Evolutionary conservation across 2,329 filamentous ascomycete species (phyloP).

Genomic region (Epichloe sibirici): DNA sequence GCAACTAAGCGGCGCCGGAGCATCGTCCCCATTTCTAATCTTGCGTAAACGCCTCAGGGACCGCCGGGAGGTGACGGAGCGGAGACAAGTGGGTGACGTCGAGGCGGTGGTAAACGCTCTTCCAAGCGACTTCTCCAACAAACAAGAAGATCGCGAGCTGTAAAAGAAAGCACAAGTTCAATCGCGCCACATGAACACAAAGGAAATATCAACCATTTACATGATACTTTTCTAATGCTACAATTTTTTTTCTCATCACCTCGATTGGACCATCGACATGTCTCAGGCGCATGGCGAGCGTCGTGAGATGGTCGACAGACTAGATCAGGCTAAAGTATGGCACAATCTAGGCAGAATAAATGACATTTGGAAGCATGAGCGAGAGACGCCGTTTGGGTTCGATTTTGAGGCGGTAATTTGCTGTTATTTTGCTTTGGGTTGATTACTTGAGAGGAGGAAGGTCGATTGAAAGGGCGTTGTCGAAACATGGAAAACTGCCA

Average conservation of each 20-base stretch:
- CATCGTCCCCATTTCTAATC: slow-evolving; percentile 21
- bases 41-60: slow-evolving; percentile 56
- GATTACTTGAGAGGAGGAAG: not conserved
- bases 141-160: slow-evolving; percentile 22
- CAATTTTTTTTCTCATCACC: not conserved
- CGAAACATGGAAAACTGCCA: not conserved
- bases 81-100: slow-evolving; percentile 82
- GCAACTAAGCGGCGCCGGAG: slow-evolving; percentile 47
- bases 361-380: not conserved
- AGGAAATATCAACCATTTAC: not conserved
- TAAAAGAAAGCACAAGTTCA: slow-evolving; percentile 11
- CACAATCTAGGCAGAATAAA: not conserved
- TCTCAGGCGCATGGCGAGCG: not conserved
- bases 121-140: slow-evolving; percentile 18
- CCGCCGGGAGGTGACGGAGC: slow-evolving; percentile 62
- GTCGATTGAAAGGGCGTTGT: not conserved
- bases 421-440: not conserved
- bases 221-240: not conserved
- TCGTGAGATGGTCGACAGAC: not conserved
- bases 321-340: not conserved
- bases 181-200: not conserved
- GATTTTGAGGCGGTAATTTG: not conserved
- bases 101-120: slow-evolving; percentile 57
- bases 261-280: not conserved
- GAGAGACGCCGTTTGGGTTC: not conserved